Evolutionary conservation across 768 basidiomycete species (phyloP).

Genomic region (Tylopilus intermedius): DNA sequence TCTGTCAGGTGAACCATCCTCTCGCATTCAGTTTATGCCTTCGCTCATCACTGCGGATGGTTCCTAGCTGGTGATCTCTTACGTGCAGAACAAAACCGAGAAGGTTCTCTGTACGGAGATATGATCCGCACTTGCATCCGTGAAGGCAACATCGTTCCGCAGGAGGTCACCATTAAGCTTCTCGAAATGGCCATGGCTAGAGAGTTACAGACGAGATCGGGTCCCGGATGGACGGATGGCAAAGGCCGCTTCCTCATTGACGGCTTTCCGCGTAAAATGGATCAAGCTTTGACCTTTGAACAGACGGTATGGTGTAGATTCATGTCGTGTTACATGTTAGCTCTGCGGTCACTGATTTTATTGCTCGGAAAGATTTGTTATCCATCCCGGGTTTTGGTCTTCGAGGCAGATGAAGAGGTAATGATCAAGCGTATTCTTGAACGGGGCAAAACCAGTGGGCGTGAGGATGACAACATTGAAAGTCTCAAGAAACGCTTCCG

Average conservation of each 20-base stretch:
- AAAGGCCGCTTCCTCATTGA: conserved; percentile 89
- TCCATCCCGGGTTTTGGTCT: conserved; percentile 79
- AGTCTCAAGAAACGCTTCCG: conserved; percentile 97
- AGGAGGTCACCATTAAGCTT: conserved; percentile 94
- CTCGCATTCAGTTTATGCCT: conserved; percentile 3
- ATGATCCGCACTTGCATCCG: conserved; percentile 85
- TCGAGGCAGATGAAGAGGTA: conserved; percentile 80
- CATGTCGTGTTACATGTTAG: background rate
- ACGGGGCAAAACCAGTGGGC: conserved; percentile 88
- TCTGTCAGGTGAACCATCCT: conserved; percentile 66
- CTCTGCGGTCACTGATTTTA: background rate
- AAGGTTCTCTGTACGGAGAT: conserved; percentile 75
- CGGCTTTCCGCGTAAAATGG: conserved; percentile 98
- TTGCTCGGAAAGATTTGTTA: conserved; percentile 58
- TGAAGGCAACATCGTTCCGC: conserved; percentile 92
- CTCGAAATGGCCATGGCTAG: conserved; percentile 86
- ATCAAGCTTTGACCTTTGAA: conserved; percentile 92
- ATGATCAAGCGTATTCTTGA: conserved; percentile 84
- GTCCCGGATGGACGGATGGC: conserved; percentile 63
- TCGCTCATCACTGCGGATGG: conserved; percentile 4
- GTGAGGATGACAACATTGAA: conserved; percentile 92
- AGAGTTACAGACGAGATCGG: conserved; percentile 43
- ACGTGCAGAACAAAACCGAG: conserved; percentile 86
- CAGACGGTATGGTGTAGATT: conserved; percentile 51
- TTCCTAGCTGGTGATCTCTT: conserved; percentile 89